phyloP scores from a whole-genome alignment of 169 alveolate species.

The Plasmodium relictum region DNA sequence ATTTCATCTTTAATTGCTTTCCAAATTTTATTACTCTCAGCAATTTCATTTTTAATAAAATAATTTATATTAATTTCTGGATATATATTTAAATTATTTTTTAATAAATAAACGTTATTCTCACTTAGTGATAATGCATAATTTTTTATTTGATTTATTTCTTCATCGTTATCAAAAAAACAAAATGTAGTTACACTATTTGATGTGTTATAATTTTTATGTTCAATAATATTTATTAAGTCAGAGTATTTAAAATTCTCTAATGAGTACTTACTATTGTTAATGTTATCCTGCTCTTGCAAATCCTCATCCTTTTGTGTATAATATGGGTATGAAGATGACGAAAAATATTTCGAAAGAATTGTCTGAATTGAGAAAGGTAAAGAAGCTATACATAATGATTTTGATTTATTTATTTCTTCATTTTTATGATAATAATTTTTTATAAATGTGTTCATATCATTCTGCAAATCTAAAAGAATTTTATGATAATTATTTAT shows the following conservation, averaged over 20 bases:
- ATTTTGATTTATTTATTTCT: not conserved
- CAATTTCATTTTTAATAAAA: slow-evolving; percentile 4
- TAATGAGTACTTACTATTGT: not conserved
- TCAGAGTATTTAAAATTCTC: slow-evolving; percentile 11
- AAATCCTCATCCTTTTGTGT: not conserved
- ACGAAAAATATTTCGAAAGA: slow-evolving; percentile 27
- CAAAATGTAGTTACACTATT: slow-evolving; percentile 35
- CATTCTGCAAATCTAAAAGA: slow-evolving; percentile 25
- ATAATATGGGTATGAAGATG: slow-evolving; percentile 22
- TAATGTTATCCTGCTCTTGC: not conserved
- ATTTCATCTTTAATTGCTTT: slow-evolving; percentile 39
- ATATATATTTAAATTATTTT: slow-evolving; percentile 6
- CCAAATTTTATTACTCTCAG: slow-evolving; percentile 55
- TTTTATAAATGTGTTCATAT: slow-evolving; percentile 23
- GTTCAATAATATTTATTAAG: not conserved
- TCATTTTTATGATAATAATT: slow-evolving; percentile 22
- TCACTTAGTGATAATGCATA: slow-evolving; percentile 59
- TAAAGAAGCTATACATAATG: not conserved
- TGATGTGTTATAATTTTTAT: not conserved
- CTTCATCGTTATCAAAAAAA: slow-evolving; percentile 21
- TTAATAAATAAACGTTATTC: slow-evolving; percentile 10
- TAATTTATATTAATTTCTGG: slow-evolving; percentile 29
- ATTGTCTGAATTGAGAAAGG: slow-evolving; percentile 39
- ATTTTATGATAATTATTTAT: slow-evolving; percentile 17
- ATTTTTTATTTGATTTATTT: not conserved